phyloP scores from a whole-genome alignment of 1,139 yeast species.

The Saccharomyces uvarum region DNA sequence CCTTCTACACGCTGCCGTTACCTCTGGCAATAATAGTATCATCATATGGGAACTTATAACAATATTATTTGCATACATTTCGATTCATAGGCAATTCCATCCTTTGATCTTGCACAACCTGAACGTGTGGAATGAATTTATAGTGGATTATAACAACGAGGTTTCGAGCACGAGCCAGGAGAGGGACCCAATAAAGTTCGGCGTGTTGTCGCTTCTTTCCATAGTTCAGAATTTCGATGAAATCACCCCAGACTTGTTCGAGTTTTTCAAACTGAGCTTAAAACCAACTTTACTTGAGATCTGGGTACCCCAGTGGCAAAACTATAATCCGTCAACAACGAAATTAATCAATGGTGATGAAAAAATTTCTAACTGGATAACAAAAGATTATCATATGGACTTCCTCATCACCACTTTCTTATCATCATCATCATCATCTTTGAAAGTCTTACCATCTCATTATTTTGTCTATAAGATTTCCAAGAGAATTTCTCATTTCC shows the following conservation, averaged over 20 bases:
- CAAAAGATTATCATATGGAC: conserved; percentile 16
- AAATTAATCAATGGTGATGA: neutral
- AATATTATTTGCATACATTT: conserved; percentile 19
- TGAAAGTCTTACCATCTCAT: neutral
- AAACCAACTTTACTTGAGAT: conserved; percentile 9
- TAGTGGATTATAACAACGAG: neutral
- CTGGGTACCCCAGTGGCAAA: conserved; percentile 23
- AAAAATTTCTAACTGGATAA: conserved; percentile 6
- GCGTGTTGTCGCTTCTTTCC: neutral
- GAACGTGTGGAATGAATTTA: conserved; percentile 6
- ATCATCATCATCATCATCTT: neutral
- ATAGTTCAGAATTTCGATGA: conserved; percentile 7
- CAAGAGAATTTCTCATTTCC: neutral
- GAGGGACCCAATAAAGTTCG: neutral
- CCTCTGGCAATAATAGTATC: neutral
- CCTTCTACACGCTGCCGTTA: conserved; percentile 14
- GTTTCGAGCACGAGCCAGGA: neutral
- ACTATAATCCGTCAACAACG: conserved; percentile 2
- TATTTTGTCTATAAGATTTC: neutral
- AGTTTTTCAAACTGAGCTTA: conserved; percentile 11
- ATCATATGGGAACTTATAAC: conserved; percentile 14
- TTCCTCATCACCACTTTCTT: conserved; percentile 15
- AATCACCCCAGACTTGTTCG: conserved; percentile 8
- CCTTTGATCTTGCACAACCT: conserved; percentile 12
- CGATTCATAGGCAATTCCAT: conserved; percentile 14